Percentiles rank a stretch among this genome's conserved stretches.
phyloP scores from a whole-genome alignment of 1,284 basidiomycete genomes.

The Salmacisia buchloeana region DNA sequence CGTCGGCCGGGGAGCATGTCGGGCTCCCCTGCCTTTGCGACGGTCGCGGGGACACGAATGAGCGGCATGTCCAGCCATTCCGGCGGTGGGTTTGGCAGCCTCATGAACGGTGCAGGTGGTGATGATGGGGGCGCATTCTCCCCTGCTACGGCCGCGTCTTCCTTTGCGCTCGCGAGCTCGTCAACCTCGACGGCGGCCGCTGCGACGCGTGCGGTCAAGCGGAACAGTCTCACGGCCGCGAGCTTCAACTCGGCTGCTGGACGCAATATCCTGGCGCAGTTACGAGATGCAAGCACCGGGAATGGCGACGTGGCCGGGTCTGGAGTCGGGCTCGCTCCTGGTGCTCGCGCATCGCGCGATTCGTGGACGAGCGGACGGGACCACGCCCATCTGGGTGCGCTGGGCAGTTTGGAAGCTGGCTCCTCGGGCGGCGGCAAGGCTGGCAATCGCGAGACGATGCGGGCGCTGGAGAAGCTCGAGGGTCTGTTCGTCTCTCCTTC shows the following conservation, averaged over 20 bases:
- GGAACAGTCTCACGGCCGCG: neutral
- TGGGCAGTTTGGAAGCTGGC: neutral
- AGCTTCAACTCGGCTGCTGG: neutral
- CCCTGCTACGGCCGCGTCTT: neutral
- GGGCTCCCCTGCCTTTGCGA: neutral
- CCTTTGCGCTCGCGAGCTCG: neutral
- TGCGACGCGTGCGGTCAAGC: conserved; percentile 1
- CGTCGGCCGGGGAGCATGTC: neutral
- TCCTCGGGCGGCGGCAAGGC: neutral
- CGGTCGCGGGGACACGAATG: neutral
- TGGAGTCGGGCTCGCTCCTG: neutral
- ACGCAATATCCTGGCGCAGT: neutral
- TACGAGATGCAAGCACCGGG: neutral
- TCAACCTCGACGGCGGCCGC: conserved; percentile 1
- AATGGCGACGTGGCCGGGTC: neutral
- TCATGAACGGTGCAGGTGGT: too few relatives aligned
- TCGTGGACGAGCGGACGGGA: conserved; percentile 7
- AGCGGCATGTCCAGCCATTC: neutral
- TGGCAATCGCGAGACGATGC: conserved; percentile 8
- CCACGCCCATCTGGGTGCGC: neutral
- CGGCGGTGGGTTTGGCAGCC: too few relatives aligned
- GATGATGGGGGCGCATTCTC: neutral
- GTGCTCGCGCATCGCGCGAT: neutral
- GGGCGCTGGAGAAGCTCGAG: conserved; percentile 2
- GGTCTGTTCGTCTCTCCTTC: neutral